Percentiles rank a stretch among this genome's conserved stretches.
These are phyloP conservation scores for Dryas alaskensis DNA, from an alignment of 306 rosid genomes.

Conservation along the genomic window DNA sequence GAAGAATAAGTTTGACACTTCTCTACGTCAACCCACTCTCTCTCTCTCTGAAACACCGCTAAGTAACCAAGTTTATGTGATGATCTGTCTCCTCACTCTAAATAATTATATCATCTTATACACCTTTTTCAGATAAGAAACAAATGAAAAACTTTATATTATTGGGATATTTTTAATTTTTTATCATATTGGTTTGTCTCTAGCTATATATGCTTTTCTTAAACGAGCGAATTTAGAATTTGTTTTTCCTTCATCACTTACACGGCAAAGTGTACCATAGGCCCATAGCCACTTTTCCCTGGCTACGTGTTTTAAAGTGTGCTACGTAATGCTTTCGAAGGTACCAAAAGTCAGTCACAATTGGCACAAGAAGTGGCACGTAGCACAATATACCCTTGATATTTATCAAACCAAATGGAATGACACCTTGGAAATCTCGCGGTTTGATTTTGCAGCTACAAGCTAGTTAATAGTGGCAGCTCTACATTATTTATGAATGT, in stretches of 20 bases:
- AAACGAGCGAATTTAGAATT: not conserved
- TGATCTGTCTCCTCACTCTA: not conserved
- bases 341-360: not conserved
- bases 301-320: slow-evolving; percentile 4
- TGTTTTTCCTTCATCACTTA: not conserved
- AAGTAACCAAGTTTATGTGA: not conserved
- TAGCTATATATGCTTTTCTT: slow-evolving; percentile 4
- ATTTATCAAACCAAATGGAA: not conserved
- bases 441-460: not conserved
- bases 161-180: not conserved
- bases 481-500: not conserved
- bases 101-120: slow-evolving; percentile 1
- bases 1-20: slow-evolving; percentile 39
- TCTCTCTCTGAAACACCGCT: slow-evolving; percentile 20
- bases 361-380: slow-evolving; percentile 10
- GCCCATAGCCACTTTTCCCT: not conserved
- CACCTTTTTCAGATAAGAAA: too few relatives aligned
- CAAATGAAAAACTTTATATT: not conserved
- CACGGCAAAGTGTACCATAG: slow-evolving; percentile 3
- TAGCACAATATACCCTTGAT: not conserved
- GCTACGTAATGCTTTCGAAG: not conserved
- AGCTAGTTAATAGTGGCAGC: not conserved
- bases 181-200: not conserved
- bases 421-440: slow-evolving; percentile 7
- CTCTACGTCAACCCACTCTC: slow-evolving; percentile 40